Evolutionary conservation across 2,329 filamentous ascomycete species (phyloP).

Genomic region (Colletotrichum falcatum): DNA sequence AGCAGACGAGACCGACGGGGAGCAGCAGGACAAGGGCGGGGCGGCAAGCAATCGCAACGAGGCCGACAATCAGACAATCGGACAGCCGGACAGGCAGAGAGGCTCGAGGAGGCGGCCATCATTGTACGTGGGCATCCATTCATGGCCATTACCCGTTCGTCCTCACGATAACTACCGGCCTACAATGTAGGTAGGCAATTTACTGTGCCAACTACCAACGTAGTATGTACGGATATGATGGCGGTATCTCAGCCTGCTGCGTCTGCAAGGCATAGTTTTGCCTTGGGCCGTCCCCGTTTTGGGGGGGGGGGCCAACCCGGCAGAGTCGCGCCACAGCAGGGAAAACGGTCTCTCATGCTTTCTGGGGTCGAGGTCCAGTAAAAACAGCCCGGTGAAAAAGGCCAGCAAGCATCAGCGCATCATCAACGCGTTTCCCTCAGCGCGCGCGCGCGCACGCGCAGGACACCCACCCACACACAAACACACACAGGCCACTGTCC

Average conservation of each 20-base stretch:
- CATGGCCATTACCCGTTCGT: not conserved
- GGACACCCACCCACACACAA: too few species aligned
- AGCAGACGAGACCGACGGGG: slow-evolving; percentile 22
- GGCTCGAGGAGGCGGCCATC: slow-evolving; percentile 11
- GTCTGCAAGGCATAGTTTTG: too few species aligned
- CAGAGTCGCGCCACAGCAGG: too few species aligned
- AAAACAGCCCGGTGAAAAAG: not conserved
- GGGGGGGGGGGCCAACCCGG: too few species aligned
- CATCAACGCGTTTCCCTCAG: slow-evolving; percentile 6
- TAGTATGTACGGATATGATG: too few species aligned
- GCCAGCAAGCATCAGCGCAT: slow-evolving; percentile 5
- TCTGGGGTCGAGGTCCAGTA: not conserved
- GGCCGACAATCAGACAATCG: slow-evolving; percentile 3
- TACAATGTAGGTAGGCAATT: too few species aligned
- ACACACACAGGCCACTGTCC: not conserved
- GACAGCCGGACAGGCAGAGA: not conserved
- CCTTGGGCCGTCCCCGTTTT: too few species aligned
- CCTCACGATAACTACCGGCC: too few species aligned
- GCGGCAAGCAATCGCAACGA: not conserved
- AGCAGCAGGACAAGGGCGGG: slow-evolving; percentile 10
- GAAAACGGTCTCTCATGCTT: too few species aligned
- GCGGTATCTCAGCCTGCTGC: too few species aligned
- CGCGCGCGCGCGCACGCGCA: too few species aligned
- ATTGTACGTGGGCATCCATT: slow-evolving; percentile 8
- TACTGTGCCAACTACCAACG: too few species aligned